phyloP scores from a whole-genome alignment of 306 rosid genomes.

The Prunus persica region DNA sequence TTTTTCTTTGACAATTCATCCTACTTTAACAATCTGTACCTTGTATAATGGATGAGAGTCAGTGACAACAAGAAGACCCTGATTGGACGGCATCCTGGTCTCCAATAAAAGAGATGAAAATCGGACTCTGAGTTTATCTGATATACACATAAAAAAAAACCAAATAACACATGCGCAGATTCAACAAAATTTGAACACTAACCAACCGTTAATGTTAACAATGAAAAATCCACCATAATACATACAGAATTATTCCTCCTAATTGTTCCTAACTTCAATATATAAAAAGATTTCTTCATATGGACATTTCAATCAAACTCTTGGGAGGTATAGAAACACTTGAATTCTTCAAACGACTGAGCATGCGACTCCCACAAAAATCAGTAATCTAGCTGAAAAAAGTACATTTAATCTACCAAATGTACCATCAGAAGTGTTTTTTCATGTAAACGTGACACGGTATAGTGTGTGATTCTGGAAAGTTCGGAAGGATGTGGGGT shows the following conservation, averaged over 20 bases:
- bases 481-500: no score
- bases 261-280: background rate
- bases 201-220: background rate
- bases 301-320: background rate
- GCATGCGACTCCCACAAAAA: conserved; percentile 5
- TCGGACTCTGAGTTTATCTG: no score
- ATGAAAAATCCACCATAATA: background rate
- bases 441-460: background rate
- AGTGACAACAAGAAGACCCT: no score
- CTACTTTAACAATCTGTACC: no score
- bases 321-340: background rate
- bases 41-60: no score
- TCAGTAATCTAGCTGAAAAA: conserved; percentile 11
- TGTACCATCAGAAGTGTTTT: conserved; percentile 7
- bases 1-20: no score
- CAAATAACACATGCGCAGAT: background rate
- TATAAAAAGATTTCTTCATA: background rate
- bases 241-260: conserved; percentile 3
- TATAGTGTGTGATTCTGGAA: background rate
- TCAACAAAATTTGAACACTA: background rate
- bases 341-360: background rate
- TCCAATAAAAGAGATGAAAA: no score
- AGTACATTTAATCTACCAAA: background rate
- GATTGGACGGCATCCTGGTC: no score
- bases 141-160: no score